Conservation (phyloP, 257 asterid species). For the Plantago ovata region DNA sequence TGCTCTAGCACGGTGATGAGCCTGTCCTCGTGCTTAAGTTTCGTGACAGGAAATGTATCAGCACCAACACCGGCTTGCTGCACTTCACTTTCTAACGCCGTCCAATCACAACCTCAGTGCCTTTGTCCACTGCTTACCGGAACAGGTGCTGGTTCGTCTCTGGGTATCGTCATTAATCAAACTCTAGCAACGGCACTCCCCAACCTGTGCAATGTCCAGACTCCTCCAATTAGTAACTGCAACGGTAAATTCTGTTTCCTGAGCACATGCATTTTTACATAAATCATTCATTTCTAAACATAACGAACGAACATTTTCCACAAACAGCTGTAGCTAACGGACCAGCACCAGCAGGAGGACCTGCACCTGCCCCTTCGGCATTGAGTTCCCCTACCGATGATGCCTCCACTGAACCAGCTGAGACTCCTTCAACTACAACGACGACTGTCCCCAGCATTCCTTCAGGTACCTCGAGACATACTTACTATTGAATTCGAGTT, state of each 20-base stretch:
- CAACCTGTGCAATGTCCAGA: conserved; percentile 37
- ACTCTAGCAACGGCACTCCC: conserved; percentile 54
- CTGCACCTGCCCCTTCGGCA: conserved; percentile 17
- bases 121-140: conserved; percentile 8
- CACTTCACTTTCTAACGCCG: conserved; percentile 35
- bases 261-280: not conserved
- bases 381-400: conserved; percentile 26
- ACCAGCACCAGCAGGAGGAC: conserved; percentile 18
- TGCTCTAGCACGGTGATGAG: conserved; percentile 39
- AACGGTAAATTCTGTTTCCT: conserved; percentile 23
- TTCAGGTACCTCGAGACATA: conserved; percentile 19
- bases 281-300: not conserved
- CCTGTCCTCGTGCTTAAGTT: conserved; percentile 44
- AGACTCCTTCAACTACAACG: conserved; percentile 13
- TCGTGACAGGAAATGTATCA: conserved; percentile 44
- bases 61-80: conserved; percentile 48
- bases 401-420: conserved; percentile 15
- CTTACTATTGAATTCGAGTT: not conserved
- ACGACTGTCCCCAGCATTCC: conserved; percentile 15
- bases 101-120: conserved; percentile 29
- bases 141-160: conserved; percentile 3
- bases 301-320: not conserved
- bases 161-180: conserved; percentile 29
- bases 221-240: conserved; percentile 43
- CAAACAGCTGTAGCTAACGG: conserved; percentile 25